These are phyloP conservation scores for Austroboletus eburneus DNA, from an alignment of 768 basidiomycete species.

Conservation along the genomic window DNA sequence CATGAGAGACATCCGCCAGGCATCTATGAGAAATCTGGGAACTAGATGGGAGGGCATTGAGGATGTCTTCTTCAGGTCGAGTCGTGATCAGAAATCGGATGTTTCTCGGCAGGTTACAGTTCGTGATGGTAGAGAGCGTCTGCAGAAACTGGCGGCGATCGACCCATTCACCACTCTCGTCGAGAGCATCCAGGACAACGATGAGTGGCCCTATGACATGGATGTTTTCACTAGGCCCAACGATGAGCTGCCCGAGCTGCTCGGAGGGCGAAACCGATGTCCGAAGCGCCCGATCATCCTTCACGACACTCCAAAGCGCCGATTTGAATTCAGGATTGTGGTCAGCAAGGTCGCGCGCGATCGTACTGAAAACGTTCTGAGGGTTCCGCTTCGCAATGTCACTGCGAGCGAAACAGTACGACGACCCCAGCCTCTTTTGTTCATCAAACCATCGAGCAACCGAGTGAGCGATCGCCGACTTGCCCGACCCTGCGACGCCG, in stretches of 20 bases:
- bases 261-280: slow-evolving; percentile 11
- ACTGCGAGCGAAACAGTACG: slow-evolving; percentile 25
- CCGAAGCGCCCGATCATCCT: slow-evolving; percentile 23
- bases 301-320: slow-evolving; percentile 15
- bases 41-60: slow-evolving; percentile 3
- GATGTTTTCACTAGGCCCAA: slow-evolving; percentile 22
- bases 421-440: slow-evolving; percentile 29
- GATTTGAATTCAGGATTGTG: slow-evolving; percentile 25
- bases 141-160: slow-evolving; percentile 18
- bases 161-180: slow-evolving; percentile 21
- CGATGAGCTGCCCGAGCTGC: slow-evolving; percentile 29
- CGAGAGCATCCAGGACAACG: slow-evolving; percentile 35
- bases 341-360: slow-evolving; percentile 31
- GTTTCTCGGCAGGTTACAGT: slow-evolving; percentile 17
- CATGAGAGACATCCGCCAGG: neutral
- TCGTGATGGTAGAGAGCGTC: slow-evolving; percentile 7
- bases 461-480: slow-evolving; percentile 30
- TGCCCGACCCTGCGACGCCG: slow-evolving; percentile 29
- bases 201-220: slow-evolving; percentile 29
- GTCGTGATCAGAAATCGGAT: slow-evolving; percentile 25
- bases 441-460: slow-evolving; percentile 25
- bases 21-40: slow-evolving; percentile 12
- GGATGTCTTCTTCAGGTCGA: slow-evolving; percentile 25
- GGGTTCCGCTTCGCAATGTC: slow-evolving; percentile 17
- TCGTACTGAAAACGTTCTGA: slow-evolving; percentile 30